phyloP scores from a whole-genome alignment of 495 filamentous ascomycete genomes.

The Aspergillus baeticus region DNA sequence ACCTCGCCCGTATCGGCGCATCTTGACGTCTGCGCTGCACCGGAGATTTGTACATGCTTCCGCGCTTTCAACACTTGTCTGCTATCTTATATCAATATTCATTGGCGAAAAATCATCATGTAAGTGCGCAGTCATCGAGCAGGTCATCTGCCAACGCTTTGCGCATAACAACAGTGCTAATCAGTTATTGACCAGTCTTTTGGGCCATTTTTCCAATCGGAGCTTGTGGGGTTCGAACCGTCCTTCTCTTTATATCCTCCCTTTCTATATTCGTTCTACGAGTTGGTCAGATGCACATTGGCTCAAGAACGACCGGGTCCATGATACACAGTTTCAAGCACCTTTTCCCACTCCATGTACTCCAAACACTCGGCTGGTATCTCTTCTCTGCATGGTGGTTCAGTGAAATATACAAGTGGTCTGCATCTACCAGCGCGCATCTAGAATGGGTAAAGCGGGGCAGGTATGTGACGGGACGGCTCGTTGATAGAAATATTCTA shows the following conservation, averaged over 20 bases:
- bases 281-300: constrained; percentile 77
- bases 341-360: constrained; percentile 54
- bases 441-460: constrained; percentile 70
- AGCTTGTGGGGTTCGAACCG: constrained; percentile 67
- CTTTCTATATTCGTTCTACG: constrained; percentile 77
- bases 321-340: constrained; percentile 60
- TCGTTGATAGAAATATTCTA: background rate
- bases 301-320: constrained; percentile 64
- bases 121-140: constrained; percentile 36
- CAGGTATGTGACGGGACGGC: constrained; percentile 42
- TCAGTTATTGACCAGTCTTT: constrained; percentile 50
- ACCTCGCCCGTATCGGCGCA: constrained; percentile 74
- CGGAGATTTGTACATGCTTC: constrained; percentile 78
- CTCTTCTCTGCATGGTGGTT: constrained; percentile 78
- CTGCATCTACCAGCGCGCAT: constrained; percentile 58
- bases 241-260: constrained; percentile 64
- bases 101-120: constrained; percentile 70
- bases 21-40: constrained; percentile 86
- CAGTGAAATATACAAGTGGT: constrained; percentile 80
- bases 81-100: constrained; percentile 71
- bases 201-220: constrained; percentile 89
- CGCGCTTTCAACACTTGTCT: constrained; percentile 59
- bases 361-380: constrained; percentile 71
- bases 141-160: background rate
- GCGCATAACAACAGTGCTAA: constrained; percentile 13